Evolutionary conservation across 441 rosid species (phyloP).

Genomic region (Populus tomentosa): DNA sequence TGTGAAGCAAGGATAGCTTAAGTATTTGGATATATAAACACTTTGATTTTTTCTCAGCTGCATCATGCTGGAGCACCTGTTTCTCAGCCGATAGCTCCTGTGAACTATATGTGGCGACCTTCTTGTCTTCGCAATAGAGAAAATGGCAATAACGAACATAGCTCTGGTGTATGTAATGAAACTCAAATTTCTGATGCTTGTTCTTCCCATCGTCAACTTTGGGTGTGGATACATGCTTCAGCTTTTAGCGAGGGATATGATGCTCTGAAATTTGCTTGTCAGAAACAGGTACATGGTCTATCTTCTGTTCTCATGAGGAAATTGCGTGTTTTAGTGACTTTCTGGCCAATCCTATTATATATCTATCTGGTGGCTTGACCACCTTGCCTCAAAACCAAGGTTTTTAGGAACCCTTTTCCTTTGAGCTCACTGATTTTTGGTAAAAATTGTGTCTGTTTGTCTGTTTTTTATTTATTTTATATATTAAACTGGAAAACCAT

Average conservation of each 20-base stretch:
- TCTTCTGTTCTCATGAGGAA: background rate
- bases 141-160: slow-evolving; percentile 15
- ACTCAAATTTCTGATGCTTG: slow-evolving; percentile 15
- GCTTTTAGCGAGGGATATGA: slow-evolving; percentile 69
- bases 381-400: background rate
- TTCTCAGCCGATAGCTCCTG: slow-evolving; percentile 64
- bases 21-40: background rate
- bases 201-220: slow-evolving; percentile 42
- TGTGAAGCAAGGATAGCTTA: background rate
- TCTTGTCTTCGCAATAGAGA: slow-evolving; percentile 23
- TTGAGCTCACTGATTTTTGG: background rate
- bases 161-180: slow-evolving; percentile 18
- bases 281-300: slow-evolving; percentile 45
- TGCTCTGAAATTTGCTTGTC: slow-evolving; percentile 61
- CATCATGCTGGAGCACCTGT: slow-evolving; percentile 51
- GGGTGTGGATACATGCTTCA: slow-evolving; percentile 90
- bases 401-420: background rate
- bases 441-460: background rate
- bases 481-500: background rate
- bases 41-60: slow-evolving; percentile 45
- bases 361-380: background rate
- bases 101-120: slow-evolving; percentile 78
- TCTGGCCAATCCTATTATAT: background rate
- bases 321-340: background rate
- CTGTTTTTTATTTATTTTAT: background rate